These are phyloP conservation scores for Claviceps sp. DNA, from an alignment of 2,329 filamentous ascomycete species.

Conservation along the genomic window DNA sequence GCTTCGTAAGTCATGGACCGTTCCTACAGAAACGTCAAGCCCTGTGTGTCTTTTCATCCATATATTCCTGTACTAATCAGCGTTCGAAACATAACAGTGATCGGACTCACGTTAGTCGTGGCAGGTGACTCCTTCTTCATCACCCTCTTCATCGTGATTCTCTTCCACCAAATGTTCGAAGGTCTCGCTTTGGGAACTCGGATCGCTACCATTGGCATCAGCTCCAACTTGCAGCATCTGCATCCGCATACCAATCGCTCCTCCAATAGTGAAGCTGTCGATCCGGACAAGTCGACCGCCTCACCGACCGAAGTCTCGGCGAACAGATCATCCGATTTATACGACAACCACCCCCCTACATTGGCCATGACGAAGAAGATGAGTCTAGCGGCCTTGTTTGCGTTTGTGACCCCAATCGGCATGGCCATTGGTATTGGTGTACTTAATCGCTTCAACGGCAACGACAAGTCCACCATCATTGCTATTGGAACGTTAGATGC, in stretches of 20 bases:
- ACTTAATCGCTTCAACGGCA: constrained; percentile 58
- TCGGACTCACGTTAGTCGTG: constrained; percentile 50
- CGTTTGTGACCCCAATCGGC: constrained; percentile 60
- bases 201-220: constrained; percentile 45
- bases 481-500: constrained; percentile 64
- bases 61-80: background rate
- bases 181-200: constrained; percentile 60
- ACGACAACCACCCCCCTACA: constrained; percentile 8
- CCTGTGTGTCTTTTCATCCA: no score
- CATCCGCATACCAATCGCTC: constrained; percentile 9
- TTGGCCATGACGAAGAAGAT: constrained; percentile 38
- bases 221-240: constrained; percentile 8
- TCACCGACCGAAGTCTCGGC: constrained; percentile 11
- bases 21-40: no score
- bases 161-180: constrained; percentile 71
- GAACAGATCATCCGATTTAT: constrained; percentile 5
- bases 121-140: constrained; percentile 41
- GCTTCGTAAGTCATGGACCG: constrained; percentile 32
- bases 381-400: constrained; percentile 49
- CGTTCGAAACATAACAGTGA: constrained; percentile 12
- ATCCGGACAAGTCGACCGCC: constrained; percentile 13
- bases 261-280: background rate
- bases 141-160: constrained; percentile 51
- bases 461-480: constrained; percentile 52
- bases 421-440: constrained; percentile 73